phyloP scores from a whole-genome alignment of 495 filamentous ascomycete genomes.

The Aspergillus egyptiacus region DNA sequence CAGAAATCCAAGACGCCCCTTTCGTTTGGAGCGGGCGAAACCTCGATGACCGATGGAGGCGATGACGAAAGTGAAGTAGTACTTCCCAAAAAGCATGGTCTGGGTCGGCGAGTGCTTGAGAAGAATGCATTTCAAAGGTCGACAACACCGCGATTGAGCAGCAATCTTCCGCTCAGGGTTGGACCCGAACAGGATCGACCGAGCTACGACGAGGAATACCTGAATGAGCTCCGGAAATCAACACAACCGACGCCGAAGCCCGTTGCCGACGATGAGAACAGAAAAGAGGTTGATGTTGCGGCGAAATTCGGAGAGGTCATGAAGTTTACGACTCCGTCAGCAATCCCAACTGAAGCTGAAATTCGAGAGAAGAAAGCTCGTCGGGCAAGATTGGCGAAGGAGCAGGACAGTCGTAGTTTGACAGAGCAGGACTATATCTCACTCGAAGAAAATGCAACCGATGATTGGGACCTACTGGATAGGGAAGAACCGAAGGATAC shows the following conservation, averaged over 20 bases:
- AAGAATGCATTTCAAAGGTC: constrained; percentile 59
- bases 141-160: constrained; percentile 32
- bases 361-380: constrained; percentile 90
- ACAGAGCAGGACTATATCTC: constrained; percentile 76
- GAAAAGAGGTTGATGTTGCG: constrained; percentile 59
- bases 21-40: constrained; percentile 66
- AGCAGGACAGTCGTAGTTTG: constrained; percentile 56
- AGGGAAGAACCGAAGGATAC: constrained; percentile 52
- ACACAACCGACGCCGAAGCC: constrained; percentile 74
- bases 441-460: constrained; percentile 54
- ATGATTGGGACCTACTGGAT: constrained; percentile 41
- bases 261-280: constrained; percentile 45
- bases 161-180: constrained; percentile 49
- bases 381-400: constrained; percentile 69
- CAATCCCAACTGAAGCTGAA: constrained; percentile 79
- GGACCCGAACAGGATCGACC: constrained; percentile 64
- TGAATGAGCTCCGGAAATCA: constrained; percentile 75
- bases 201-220: constrained; percentile 78
- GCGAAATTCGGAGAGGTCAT: constrained; percentile 56
- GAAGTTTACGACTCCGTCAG: constrained; percentile 28
- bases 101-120: constrained; percentile 66
- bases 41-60: constrained; percentile 47
- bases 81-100: constrained; percentile 61
- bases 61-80: constrained; percentile 53
- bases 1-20: constrained; percentile 60